Conservation (phyloP, 2,329 filamentous ascomycete genomes). For the Aspergillus luchuensis region DNA sequence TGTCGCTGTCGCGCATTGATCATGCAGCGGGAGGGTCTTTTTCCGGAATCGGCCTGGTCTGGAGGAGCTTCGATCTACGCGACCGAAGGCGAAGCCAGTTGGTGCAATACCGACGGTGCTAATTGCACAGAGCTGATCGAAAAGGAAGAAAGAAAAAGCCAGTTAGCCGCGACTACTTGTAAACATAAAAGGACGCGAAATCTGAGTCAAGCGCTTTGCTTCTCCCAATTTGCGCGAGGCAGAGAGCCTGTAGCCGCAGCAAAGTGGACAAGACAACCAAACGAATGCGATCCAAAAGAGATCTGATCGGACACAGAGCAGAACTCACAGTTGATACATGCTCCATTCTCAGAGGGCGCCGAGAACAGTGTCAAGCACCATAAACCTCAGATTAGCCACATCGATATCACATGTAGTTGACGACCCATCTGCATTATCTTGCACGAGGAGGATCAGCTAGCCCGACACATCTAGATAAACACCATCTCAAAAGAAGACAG, state of each 20-base stretch:
- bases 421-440: slow-evolving; percentile 37
- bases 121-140: slow-evolving; percentile 60
- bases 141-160: background rate
- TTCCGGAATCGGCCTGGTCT: slow-evolving; percentile 32
- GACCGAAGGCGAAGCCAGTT: slow-evolving; percentile 60
- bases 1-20: slow-evolving; percentile 21
- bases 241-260: background rate
- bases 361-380: slow-evolving; percentile 35
- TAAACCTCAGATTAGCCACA: slow-evolving; percentile 36
- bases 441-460: slow-evolving; percentile 24
- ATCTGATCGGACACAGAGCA: background rate
- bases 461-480: slow-evolving; percentile 21
- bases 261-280: background rate
- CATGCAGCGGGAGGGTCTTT: slow-evolving; percentile 27
- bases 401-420: slow-evolving; percentile 34
- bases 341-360: slow-evolving; percentile 40
- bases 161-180: slow-evolving; percentile 1
- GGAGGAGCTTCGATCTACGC: slow-evolving; percentile 45
- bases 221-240: background rate
- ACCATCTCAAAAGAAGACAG: slow-evolving; percentile 6
- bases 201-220: background rate
- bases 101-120: slow-evolving; percentile 64
- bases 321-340: slow-evolving; percentile 45
- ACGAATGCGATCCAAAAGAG: background rate
- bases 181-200: background rate